Evolutionary conservation across 768 basidiomycete species (phyloP), one percentile per base, ranked within the genome.

Genomic region (Pisolithus orientalis): DNA sequence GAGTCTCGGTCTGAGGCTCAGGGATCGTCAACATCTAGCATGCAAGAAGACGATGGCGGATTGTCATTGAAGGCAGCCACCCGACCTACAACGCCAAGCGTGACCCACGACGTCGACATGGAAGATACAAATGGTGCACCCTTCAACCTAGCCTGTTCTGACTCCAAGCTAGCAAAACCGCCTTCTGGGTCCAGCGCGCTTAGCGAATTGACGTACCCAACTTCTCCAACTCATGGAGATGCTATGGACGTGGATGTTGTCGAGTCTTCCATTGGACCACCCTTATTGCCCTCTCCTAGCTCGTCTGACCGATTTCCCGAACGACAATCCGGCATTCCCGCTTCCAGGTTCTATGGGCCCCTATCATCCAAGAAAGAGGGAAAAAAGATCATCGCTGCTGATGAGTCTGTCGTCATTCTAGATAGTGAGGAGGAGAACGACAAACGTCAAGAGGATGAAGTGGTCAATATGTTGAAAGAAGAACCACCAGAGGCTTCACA

Each of bases 371-470:
- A 44, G 14, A 54, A 50, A 37, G 47, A 17, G n/a, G 53, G 34
- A 43, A 44, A 39, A 32, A 28, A 51, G 17, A 11, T 5, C 14
- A 13, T 13, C 5, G 49, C 32, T 16, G 43, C 40, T 4, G 40
- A 32, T 14, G 31, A 50, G 32, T 32, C 52, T 6, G 46, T 51
- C n/a, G 52, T 45, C 34, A 29, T 51, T 8, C 39, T 32, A 17
- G 63, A 69, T 42, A 59, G 53, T 7, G 67, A 67, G 39, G 65
- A 70, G 39, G 45, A 51, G 25, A 66, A 65, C 31, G 68, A 68
- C 29, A 63, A 58, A 43, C 57, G 58, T 27, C 68, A 68, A 39
- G 67, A 68, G 53, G 63, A 58, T 14, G 67, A 68, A 37, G 67
- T 68, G 39, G 60, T 63, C 32, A 56, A 62, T 48, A 70, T 68